Evolutionary conservation across 129 eudicot genomes (phyloP).

Genomic region (Chrysanthemum lavandulifolium): DNA sequence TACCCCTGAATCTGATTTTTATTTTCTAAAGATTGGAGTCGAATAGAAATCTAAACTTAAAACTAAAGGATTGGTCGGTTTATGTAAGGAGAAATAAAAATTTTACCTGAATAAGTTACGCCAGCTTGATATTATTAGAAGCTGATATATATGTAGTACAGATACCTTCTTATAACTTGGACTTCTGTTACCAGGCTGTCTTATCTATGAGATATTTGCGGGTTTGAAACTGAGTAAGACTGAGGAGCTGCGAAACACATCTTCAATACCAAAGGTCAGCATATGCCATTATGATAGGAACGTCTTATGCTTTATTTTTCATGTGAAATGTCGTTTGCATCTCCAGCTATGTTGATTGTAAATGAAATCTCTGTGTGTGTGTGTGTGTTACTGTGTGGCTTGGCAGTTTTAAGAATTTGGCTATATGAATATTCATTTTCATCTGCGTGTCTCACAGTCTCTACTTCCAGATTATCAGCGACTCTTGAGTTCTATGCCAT

Average conservation of each 20-base stretch:
- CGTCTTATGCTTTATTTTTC: constrained; percentile 6
- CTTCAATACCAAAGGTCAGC: constrained; percentile 89
- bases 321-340: constrained; percentile 8
- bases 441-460: constrained; percentile 75
- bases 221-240: constrained; percentile 74
- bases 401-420: constrained; percentile 29
- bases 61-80: background rate
- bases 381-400: constrained; percentile 15
- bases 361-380: constrained; percentile 8
- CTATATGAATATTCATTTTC: constrained; percentile 38
- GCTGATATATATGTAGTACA: background rate
- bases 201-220: constrained; percentile 85
- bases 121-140: constrained; percentile 1
- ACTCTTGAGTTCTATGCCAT: constrained; percentile 92
- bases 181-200: constrained; percentile 65
- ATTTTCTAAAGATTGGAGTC: background rate
- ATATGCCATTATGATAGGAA: constrained; percentile 17
- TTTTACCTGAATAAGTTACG: constrained; percentile 12
- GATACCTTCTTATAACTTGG: constrained; percentile 20
- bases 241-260: constrained; percentile 90
- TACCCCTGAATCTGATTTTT: no score
- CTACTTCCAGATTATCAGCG: constrained; percentile 99
- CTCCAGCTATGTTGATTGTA: constrained; percentile 11
- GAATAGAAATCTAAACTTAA: background rate
- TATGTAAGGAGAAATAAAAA: background rate